A percentile compares a stretch with the other conserved stretches of the same genome.
phyloP scores from a whole-genome alignment of 441 rosid species.

The Capsella rubella region DNA sequence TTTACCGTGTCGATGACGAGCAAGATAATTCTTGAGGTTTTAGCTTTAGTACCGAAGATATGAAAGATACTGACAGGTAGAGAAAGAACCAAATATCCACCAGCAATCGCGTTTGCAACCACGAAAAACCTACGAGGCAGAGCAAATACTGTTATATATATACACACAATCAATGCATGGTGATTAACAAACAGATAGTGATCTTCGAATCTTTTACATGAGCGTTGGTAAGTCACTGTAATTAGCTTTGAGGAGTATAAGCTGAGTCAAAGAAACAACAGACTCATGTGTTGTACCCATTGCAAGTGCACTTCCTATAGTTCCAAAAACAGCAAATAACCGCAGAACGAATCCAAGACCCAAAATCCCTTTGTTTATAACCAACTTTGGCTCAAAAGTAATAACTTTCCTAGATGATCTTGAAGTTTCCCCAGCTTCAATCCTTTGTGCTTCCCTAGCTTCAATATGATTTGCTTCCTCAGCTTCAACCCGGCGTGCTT shows the following conservation, averaged over 20 bases:
- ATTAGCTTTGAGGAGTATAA: constrained; percentile 54
- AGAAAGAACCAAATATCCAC: constrained; percentile 74
- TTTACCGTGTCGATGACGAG: constrained; percentile 62
- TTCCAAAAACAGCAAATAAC: constrained; percentile 54
- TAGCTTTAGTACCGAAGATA: constrained; percentile 52
- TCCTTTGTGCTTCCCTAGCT: neutral
- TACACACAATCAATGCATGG: neutral
- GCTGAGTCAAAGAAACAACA: constrained; percentile 57
- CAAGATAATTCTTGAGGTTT: constrained; percentile 56
- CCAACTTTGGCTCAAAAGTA: constrained; percentile 29
- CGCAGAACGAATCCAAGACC: constrained; percentile 58
- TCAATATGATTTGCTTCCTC: neutral
- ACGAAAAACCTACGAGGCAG: constrained; percentile 67
- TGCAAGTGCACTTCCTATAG: constrained; percentile 70
- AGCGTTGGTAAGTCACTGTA: constrained; percentile 70
- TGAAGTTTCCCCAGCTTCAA: constrained; percentile 50
- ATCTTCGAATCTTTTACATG: constrained; percentile 49
- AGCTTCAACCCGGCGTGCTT: neutral
- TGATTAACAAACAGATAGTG: neutral
- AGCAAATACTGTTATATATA: constrained; percentile 11
- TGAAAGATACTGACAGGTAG: constrained; percentile 65
- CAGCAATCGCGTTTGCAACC: constrained; percentile 62
- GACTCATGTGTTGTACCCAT: constrained; percentile 75
- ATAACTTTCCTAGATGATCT: constrained; percentile 32
- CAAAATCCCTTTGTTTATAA: constrained; percentile 49